Evolutionary conservation across 2,329 filamentous ascomycete species (phyloP), one percentile per base, ranked within the genome.

Genomic region (Emmonsiellopsis sp.): DNA sequence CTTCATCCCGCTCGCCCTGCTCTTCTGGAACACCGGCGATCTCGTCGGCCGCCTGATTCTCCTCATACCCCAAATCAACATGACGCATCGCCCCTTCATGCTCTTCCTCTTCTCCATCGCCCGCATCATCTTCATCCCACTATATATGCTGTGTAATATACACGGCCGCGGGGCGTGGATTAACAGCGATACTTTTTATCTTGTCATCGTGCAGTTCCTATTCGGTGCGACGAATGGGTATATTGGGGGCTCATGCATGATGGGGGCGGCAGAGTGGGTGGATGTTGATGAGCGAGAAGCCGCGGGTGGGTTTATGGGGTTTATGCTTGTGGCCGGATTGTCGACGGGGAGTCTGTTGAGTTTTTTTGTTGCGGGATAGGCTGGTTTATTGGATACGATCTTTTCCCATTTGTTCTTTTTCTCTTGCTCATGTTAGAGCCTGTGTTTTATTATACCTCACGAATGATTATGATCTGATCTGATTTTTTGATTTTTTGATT

Each of bases 21-120:
- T 97, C 55, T 82, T 93, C 66, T 98, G 93, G 93, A 98, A 97
- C 66, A 67, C 85, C 2, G 93, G 93, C 43, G 93, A 97, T 66
- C 75, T 97, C 7, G 57, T 81, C 11, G 93, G 93, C 5, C 82
- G 93, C 7, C 72, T 95, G 16, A 67, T 81, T 1, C 85, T 89
- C 1, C 74, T 79, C 67, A 58, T 79, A 70, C 69, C 85, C 66
- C 52, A 75, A 65, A 62, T 85, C 58, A 67, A 67, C 2, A 71
- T 89, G 7, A 79, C 79, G 0, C 76, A 81, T 49, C 78, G 80
- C 13, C 90, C 91, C 0, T 73, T 76, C 3, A 61, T 82, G 0
- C 74, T 96, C 7, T 89, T 95, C 63, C 64, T 78, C 15, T 68
- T 91, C 2, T 74, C 87, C 1, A 64, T 91, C 26, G 74, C 78